Evolutionary conservation across 164 flowering plant genomes (phyloP).

Genomic region (grape (Vitis vinifera)): DNA sequence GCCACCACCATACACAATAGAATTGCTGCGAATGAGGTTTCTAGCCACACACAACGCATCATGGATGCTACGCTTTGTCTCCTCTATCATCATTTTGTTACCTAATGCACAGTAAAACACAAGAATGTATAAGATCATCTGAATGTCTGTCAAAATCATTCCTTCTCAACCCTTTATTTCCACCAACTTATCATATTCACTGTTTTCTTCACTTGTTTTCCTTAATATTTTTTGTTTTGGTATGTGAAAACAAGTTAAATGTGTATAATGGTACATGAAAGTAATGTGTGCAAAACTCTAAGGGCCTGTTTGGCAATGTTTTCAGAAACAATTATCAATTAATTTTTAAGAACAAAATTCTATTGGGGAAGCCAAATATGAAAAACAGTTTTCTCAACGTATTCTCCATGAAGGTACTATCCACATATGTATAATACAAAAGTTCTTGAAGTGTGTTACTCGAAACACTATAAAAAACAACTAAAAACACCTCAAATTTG

Average conservation of each 20-base stretch:
- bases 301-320: too few relatives aligned
- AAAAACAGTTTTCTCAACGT: too few relatives aligned
- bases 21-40: constrained; percentile 88
- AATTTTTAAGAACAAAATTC: too few relatives aligned
- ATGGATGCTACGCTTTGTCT: constrained; percentile 95
- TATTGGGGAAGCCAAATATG: too few relatives aligned
- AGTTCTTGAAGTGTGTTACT: too few relatives aligned
- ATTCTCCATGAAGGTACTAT: too few relatives aligned
- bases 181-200: neutral
- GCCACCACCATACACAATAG: constrained; percentile 98
- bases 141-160: neutral
- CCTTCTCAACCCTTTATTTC: neutral
- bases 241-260: neutral
- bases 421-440: too few relatives aligned
- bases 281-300: too few relatives aligned
- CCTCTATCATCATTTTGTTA: constrained; percentile 99
- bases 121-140: constrained; percentile 13
- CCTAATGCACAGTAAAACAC: constrained; percentile 43
- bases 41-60: constrained; percentile 97
- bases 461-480: too few relatives aligned
- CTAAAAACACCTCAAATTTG: too few relatives aligned
- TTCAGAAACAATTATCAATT: too few relatives aligned
- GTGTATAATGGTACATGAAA: neutral
- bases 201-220: neutral
- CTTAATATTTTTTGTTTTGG: neutral